Conservation (phyloP, 495 filamentous ascomycete species). For the Lasiosphaeris hirsuta region DNA sequence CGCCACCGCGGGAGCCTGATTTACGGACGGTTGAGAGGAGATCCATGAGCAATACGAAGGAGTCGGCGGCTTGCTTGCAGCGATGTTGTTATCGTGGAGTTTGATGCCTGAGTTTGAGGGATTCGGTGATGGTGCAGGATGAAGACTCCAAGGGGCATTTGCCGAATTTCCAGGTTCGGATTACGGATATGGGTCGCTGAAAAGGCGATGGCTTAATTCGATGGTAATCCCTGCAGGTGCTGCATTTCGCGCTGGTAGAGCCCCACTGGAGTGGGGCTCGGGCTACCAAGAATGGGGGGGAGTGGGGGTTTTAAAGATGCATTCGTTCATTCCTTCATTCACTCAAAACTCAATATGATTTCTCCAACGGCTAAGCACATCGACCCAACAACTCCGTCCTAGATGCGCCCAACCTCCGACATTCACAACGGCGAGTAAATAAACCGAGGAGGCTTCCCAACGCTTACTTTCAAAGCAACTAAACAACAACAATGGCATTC, state of each 20-base stretch:
- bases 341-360: too few species aligned
- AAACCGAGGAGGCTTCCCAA: not conserved
- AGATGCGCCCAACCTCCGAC: not conserved
- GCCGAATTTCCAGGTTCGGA: not conserved
- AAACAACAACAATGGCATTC: not conserved
- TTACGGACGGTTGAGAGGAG: slow-evolving; percentile 89
- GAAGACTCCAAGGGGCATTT: not conserved
- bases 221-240: not conserved
- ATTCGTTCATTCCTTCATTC: too few species aligned
- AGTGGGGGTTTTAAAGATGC: too few species aligned
- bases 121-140: not conserved
- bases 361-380: too few species aligned
- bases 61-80: not conserved
- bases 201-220: not conserved
- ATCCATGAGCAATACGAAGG: slow-evolving; percentile 63
- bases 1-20: slow-evolving; percentile 88
- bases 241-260: not conserved
- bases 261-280: too few species aligned
- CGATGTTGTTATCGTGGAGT: not conserved
- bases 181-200: not conserved
- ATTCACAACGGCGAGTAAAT: not conserved
- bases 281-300: too few species aligned
- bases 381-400: not conserved
- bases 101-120: not conserved
- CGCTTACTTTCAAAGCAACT: not conserved